Percentiles rank a stretch among this genome's conserved stretches.
These are phyloP conservation scores for Mangifera indica DNA, from an alignment of 345 rosid genomes.

Conservation along the genomic window DNA sequence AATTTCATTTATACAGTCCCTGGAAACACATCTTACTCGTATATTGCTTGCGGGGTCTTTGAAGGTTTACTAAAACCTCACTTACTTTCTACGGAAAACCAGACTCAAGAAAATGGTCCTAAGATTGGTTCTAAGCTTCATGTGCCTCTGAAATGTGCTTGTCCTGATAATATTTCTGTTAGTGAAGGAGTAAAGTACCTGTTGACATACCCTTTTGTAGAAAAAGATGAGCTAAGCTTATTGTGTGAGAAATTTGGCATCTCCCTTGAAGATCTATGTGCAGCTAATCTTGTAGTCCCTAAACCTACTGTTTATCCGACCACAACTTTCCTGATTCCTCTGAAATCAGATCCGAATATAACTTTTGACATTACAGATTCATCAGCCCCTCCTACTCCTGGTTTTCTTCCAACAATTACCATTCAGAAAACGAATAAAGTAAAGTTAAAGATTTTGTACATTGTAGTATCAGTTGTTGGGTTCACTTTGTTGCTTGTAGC, in stretches of 20 bases:
- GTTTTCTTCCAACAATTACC: conserved; percentile 40
- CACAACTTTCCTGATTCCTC: conserved; percentile 50
- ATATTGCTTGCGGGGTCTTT: conserved; percentile 47
- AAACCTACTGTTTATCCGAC: conserved; percentile 41
- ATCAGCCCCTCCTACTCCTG: conserved; percentile 42
- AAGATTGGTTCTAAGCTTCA: conserved; percentile 30
- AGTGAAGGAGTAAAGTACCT: conserved; percentile 28
- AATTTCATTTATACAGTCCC: conserved; percentile 28
- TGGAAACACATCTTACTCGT: conserved; percentile 21
- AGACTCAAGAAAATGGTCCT: conserved; percentile 8
- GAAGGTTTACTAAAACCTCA: conserved; percentile 41
- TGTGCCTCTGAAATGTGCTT: conserved; percentile 56
- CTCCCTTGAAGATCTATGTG: conserved; percentile 32
- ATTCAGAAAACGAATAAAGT: conserved; percentile 14
- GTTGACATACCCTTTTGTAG: conserved; percentile 49
- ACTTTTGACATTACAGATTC: conserved; percentile 19
- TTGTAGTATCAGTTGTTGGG: conserved; percentile 47
- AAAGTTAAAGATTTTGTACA: conserved; percentile 36
- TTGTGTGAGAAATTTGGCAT: conserved; percentile 37
- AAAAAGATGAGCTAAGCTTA: conserved; percentile 32
- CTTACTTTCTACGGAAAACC: conserved; percentile 34
- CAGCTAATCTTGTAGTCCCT: conserved; percentile 37
- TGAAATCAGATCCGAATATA: conserved; percentile 26
- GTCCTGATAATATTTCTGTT: conserved; percentile 32
- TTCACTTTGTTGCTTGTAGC: conserved; percentile 29